Evolutionary conservation across 1,284 basidiomycete species (phyloP).

Genomic region (Melampsora americana): DNA sequence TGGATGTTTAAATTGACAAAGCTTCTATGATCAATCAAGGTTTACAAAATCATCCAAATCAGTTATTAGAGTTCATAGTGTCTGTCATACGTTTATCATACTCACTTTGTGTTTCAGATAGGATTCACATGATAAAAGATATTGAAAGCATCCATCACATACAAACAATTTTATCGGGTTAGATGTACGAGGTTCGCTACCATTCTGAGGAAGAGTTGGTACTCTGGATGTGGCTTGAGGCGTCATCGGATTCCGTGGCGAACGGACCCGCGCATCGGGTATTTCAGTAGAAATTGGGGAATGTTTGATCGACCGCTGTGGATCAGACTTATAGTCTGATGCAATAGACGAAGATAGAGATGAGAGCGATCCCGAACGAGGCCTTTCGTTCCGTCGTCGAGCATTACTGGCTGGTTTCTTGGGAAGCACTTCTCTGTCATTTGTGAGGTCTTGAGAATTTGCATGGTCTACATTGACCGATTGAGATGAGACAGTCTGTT

Average conservation of each 20-base stretch:
- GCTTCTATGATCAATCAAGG: conserved; percentile 59
- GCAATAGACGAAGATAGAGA: background rate
- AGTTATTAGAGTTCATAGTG: background rate
- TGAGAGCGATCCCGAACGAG: background rate
- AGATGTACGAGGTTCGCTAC: background rate
- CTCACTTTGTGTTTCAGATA: conserved; percentile 74
- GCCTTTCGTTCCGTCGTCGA: background rate
- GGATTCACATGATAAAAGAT: conserved; percentile 70
- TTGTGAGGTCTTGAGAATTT: background rate
- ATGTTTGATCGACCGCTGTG: background rate
- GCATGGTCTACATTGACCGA: background rate
- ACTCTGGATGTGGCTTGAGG: background rate
- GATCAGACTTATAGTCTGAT: background rate
- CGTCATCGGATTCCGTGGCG: background rate
- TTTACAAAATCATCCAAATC: background rate
- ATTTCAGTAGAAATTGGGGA: background rate
- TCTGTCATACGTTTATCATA: conserved; percentile 38
- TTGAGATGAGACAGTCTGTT: background rate
- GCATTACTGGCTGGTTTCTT: background rate
- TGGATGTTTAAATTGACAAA: conserved; percentile 70
- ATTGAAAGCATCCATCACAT: conserved; percentile 94
- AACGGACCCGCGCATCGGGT: background rate
- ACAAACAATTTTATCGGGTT: conserved; percentile 66
- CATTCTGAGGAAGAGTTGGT: background rate
- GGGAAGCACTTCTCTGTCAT: background rate